phyloP scores from a whole-genome alignment of 2,329 filamentous ascomycete species.

The Coniochaeta pulveracea region DNA sequence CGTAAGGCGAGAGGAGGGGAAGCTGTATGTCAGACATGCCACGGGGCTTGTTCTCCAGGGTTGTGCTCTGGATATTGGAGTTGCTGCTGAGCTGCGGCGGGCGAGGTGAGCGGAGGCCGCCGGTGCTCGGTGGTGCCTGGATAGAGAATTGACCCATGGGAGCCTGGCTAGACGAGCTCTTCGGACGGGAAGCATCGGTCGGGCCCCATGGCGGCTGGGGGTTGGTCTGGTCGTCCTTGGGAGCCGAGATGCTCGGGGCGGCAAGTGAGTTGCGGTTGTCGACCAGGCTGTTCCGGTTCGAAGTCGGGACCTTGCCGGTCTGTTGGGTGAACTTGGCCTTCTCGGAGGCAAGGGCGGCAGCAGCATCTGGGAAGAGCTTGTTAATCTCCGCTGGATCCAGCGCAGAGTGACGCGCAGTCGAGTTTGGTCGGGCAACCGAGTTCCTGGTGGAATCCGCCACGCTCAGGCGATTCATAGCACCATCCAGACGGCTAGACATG shows the following conservation, averaged over 20 bases:
- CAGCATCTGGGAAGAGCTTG: slow-evolving; percentile 97
- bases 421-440: slow-evolving; percentile 71
- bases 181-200: slow-evolving; percentile 49
- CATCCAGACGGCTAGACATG: slow-evolving; percentile 90
- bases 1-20: slow-evolving; percentile 77
- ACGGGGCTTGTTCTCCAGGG: slow-evolving; percentile 60
- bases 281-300: slow-evolving; percentile 83
- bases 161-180: slow-evolving; percentile 65
- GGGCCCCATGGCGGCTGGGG: slow-evolving; percentile 74
- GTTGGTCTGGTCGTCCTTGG: slow-evolving; percentile 55
- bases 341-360: slow-evolving; percentile 95
- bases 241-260: slow-evolving; percentile 63
- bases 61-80: slow-evolving; percentile 71
- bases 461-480: slow-evolving; percentile 92
- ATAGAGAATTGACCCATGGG: slow-evolving; percentile 96
- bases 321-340: slow-evolving; percentile 96
- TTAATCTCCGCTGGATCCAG: slow-evolving; percentile 90
- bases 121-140: slow-evolving; percentile 66
- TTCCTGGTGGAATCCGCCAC: slow-evolving; percentile 73
- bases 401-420: slow-evolving; percentile 83
- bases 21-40: slow-evolving; percentile 61
- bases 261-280: slow-evolving; percentile 66
- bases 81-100: slow-evolving; percentile 55
- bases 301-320: slow-evolving; percentile 78
- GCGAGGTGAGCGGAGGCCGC: slow-evolving; percentile 68